A percentile compares a stretch with the other conserved stretches of the same genome.
These are phyloP conservation scores for Sporobolomyces roseus DNA, from an alignment of 768 basidiomycete genomes.

Conservation along the genomic window DNA sequence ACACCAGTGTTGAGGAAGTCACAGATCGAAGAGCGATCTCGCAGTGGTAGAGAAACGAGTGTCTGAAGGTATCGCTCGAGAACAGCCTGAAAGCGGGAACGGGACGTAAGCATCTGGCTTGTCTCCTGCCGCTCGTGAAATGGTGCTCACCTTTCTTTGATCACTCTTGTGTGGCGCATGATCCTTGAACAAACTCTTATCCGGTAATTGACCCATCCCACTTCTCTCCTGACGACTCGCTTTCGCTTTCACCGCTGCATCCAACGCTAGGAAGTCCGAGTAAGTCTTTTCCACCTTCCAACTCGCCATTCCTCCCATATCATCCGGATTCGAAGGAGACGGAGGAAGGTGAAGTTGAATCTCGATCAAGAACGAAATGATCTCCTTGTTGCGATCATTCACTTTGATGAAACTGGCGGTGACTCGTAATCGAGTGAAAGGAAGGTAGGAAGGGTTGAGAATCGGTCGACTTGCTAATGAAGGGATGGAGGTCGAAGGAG, in stretches of 20 bases:
- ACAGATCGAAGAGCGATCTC: conserved; percentile 83
- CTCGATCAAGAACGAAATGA: conserved; percentile 76
- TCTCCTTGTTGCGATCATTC: conserved; percentile 87
- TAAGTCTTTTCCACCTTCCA: conserved; percentile 86
- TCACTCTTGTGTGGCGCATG: conserved; percentile 92
- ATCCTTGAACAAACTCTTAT: conserved; percentile 92
- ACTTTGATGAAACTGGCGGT: conserved; percentile 77
- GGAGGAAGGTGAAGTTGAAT: conserved; percentile 54
- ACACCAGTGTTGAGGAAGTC: conserved; percentile 89
- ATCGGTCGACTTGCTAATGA: conserved; percentile 2
- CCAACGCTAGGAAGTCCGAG: conserved; percentile 83
- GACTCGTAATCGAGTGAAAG: conserved; percentile 65
- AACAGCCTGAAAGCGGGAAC: conserved; percentile 44
- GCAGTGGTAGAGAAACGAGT: conserved; percentile 72
- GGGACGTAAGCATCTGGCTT: not conserved
- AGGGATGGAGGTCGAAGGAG: not conserved
- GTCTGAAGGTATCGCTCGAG: conserved; percentile 82
- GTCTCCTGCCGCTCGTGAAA: too few relatives aligned
- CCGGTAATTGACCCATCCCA: conserved; percentile 74
- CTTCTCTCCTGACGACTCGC: conserved; percentile 55
- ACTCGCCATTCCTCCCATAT: not conserved
- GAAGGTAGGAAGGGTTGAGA: conserved; percentile 52
- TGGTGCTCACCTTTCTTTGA: conserved; percentile 73
- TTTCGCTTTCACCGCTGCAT: conserved; percentile 64
- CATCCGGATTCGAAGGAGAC: conserved; percentile 1